Evolutionary conservation across 2,329 filamentous ascomycete genomes (phyloP).

Genomic region (Anisogramma anomala): DNA sequence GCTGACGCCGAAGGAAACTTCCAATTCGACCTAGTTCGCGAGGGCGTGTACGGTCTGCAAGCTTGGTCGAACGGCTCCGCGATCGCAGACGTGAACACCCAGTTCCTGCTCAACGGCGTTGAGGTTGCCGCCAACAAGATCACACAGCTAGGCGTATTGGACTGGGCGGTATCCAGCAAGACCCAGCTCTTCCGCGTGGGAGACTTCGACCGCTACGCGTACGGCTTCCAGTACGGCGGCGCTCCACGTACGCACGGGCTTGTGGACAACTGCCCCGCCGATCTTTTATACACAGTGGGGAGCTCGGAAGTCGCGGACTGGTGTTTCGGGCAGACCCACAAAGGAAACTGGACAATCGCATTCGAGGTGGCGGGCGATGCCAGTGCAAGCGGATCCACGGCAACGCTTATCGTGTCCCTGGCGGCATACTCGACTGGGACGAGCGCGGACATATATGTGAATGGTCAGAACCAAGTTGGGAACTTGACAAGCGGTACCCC

Average conservation of each 20-base stretch:
- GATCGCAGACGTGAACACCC: conserved; percentile 33
- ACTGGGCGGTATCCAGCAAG: conserved; percentile 28
- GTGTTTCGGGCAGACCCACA: conserved; percentile 35
- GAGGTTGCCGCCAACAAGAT: conserved; percentile 23
- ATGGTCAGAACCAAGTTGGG: conserved; percentile 25
- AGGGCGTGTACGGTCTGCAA: conserved; percentile 34
- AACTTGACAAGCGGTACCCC: conserved; percentile 27
- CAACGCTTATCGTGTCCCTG: conserved; percentile 30
- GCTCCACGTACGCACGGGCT: conserved; percentile 33
- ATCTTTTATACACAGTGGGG: conserved; percentile 33
- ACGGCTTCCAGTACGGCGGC: conserved; percentile 32
- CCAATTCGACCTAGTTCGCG: conserved; percentile 30
- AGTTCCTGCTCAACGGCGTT: conserved; percentile 30
- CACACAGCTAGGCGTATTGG: conserved; percentile 27
- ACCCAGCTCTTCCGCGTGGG: conserved; percentile 37
- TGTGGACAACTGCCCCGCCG: conserved; percentile 31
- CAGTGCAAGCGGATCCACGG: conserved; percentile 15
- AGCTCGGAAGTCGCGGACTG: conserved; percentile 28
- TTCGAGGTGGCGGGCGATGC: conserved; percentile 18
- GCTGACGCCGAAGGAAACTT: conserved; percentile 33
- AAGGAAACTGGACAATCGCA: conserved; percentile 25
- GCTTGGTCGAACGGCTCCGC: conserved; percentile 37
- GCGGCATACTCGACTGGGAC: conserved; percentile 32
- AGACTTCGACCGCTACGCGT: conserved; percentile 32
- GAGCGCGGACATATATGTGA: conserved; percentile 34